Conservation (phyloP, 164 flowering plant species). For the Buxus sempervirens region DNA sequence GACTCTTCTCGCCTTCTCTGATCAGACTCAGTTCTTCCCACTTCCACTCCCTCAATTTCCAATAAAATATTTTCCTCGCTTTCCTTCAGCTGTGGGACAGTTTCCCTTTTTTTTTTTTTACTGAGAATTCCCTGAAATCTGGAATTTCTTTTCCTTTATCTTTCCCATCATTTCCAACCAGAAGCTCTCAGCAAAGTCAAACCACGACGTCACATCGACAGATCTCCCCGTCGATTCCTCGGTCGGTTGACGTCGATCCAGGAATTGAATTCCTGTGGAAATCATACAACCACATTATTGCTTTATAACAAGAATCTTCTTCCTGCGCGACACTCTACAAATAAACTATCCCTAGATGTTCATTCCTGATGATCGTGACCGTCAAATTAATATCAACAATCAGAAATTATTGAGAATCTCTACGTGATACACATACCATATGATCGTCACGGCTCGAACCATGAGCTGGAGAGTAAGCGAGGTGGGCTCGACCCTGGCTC, state of each 20-base stretch:
- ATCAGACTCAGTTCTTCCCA: too few relatives aligned
- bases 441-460: slow-evolving; percentile 9
- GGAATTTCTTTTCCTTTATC: background rate
- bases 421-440: slow-evolving; percentile 20
- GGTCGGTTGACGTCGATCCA: background rate
- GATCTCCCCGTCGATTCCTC: slow-evolving; percentile 4
- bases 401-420: too few relatives aligned
- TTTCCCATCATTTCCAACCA: background rate
- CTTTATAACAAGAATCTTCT: background rate
- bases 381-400: background rate
- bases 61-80: too few relatives aligned
- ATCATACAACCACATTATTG: background rate
- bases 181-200: background rate
- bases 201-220: slow-evolving; percentile 2
- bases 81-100: background rate
- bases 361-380: too few relatives aligned
- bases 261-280: slow-evolving; percentile 3
- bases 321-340: background rate
- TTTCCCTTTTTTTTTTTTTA: too few relatives aligned
- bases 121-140: too few relatives aligned
- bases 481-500: slow-evolving; percentile 33
- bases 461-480: slow-evolving; percentile 11
- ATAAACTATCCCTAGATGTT: background rate
- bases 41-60: background rate
- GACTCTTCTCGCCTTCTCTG: too few relatives aligned